Evolutionary conservation across 2,329 filamentous ascomycete species (phyloP), one percentile per base, ranked within the genome.

Genomic region (Harringtonia lauricola): DNA sequence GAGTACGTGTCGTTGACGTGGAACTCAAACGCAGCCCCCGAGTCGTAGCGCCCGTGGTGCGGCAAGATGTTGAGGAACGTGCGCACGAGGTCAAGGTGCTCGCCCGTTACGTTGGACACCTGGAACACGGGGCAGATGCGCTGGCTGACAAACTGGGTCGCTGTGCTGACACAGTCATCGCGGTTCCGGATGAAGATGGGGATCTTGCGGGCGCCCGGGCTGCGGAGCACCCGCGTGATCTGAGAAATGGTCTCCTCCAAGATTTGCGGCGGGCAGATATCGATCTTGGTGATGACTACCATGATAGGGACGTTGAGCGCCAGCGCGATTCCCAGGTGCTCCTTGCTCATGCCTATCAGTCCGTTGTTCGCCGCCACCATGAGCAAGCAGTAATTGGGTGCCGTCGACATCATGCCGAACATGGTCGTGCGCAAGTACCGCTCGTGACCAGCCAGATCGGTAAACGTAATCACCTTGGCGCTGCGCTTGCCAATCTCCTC

Each of bases 331-430:
- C 92, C 92, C 4, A 98, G 68, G 62, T 98, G 92, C 67, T 98
- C 92, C 71, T 94, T 94, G 64, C 86, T 94, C 92, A 96, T 98
- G 18, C 92, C 92, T 38, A 96, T 86, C 37, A 98, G 70, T 4
- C 92, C 92, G 58, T 98, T 96, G 56, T 98, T 98, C 17, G 92
- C 92, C 13, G 92, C 92, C 0, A 98, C 92, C 92, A 98, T 98
- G 39, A 98, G 76, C 24, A 98, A 66, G 59, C 92, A 96, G 67
- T 96, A 98, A 58, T 96, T 95, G 0, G 92, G 92, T 66, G 88
- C 94, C 63, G 86, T 94, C 44, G 87, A 94, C 21, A 98, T 68
- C 52, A 98, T 72, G 2, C 92, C 92, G 58, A 98, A 98, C 22
- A 98, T 90, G 0, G 92, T 98, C 2, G 92, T 98, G 29, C 92